A percentile compares a stretch with the other conserved stretches of the same genome.
These are phyloP conservation scores for Astragalus glycyphyllos DNA, from an alignment of 306 rosid genomes.

Conservation along the genomic window DNA sequence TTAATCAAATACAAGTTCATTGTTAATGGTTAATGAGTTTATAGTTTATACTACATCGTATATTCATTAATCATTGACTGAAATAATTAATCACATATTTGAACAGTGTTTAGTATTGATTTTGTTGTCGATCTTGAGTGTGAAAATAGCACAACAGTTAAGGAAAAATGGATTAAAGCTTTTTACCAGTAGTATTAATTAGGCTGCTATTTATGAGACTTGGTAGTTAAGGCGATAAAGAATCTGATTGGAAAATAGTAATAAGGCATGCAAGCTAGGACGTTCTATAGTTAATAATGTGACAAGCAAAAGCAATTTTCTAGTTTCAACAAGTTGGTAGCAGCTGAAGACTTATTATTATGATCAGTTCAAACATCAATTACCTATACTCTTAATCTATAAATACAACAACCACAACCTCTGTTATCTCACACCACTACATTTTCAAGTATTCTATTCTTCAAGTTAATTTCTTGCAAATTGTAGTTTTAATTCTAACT, in stretches of 20 bases:
- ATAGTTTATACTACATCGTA: too few species aligned
- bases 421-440: constrained; percentile 24
- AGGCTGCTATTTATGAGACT: too few species aligned
- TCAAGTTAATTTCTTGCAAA: background rate
- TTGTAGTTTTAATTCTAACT: background rate
- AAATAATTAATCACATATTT: too few species aligned
- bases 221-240: background rate
- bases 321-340: constrained; percentile 13
- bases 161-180: too few species aligned
- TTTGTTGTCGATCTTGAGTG: too few species aligned
- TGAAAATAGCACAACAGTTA: too few species aligned
- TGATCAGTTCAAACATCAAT: background rate
- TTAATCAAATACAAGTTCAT: too few species aligned
- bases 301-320: background rate
- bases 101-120: too few species aligned
- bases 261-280: constrained; percentile 36
- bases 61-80: too few species aligned
- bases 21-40: too few species aligned
- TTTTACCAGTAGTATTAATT: too few species aligned
- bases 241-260: background rate
- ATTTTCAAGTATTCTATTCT: constrained; percentile 21
- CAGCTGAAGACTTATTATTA: constrained; percentile 28
- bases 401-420: constrained; percentile 16
- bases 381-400: constrained; percentile 36
- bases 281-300: constrained; percentile 16